These are phyloP conservation scores for Apiospora hydei DNA, from an alignment of 2,329 filamentous ascomycete species.

Conservation along the genomic window DNA sequence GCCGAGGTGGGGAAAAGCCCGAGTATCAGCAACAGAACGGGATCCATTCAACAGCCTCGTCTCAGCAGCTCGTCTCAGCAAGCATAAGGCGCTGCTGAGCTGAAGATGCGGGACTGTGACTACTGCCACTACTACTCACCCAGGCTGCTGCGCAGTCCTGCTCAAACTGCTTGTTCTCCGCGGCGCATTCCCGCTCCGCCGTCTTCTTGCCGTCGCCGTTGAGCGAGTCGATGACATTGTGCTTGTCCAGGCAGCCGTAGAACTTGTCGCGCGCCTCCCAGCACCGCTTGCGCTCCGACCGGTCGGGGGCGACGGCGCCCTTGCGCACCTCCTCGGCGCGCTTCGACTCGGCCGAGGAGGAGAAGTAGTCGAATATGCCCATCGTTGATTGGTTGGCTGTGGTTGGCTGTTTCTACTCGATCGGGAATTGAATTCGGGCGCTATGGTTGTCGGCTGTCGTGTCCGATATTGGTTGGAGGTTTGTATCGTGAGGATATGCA, in stretches of 20 bases:
- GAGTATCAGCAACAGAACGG: background rate
- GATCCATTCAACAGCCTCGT: background rate
- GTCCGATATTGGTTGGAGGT: background rate
- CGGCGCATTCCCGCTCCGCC: slow-evolving; percentile 62
- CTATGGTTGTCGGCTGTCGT: background rate
- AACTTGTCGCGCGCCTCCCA: slow-evolving; percentile 90
- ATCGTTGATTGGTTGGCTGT: slow-evolving; percentile 41
- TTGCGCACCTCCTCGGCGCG: slow-evolving; percentile 61
- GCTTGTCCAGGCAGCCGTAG: slow-evolving; percentile 84
- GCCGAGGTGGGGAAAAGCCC: slow-evolving; percentile 14
- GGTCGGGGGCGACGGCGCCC: slow-evolving; percentile 78
- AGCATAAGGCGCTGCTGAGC: slow-evolving; percentile 19
- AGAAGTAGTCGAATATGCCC: slow-evolving; percentile 56
- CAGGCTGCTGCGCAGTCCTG: slow-evolving; percentile 87
- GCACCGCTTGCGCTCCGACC: slow-evolving; percentile 81
- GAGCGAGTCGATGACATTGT: slow-evolving; percentile 82
- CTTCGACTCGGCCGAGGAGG: slow-evolving; percentile 51
- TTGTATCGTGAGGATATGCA: background rate
- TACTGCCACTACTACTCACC: slow-evolving; percentile 62
- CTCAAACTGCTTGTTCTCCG: slow-evolving; percentile 74
- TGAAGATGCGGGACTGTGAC: background rate
- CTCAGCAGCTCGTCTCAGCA: background rate
- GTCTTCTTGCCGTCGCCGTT: slow-evolving; percentile 59
- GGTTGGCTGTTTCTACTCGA: background rate
- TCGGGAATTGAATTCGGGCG: background rate